Conservation (phyloP, 2,329 filamentous ascomycete genomes). For the Phaeosphaeria sp. region DNA sequence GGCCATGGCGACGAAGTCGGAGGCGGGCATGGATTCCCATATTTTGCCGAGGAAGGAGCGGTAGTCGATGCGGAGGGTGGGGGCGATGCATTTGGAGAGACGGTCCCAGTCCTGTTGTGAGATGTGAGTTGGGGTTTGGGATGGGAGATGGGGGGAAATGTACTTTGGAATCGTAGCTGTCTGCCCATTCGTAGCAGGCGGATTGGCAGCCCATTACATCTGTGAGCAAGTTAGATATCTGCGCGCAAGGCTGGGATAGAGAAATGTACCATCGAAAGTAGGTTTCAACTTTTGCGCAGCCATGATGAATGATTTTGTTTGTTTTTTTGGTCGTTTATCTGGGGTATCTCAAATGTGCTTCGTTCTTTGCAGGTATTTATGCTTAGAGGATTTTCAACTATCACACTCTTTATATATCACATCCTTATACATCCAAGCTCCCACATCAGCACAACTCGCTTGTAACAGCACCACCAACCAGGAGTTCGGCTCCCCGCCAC, state of each 20-base stretch:
- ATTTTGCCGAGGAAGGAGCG: slow-evolving; percentile 61
- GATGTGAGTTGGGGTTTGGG: background rate
- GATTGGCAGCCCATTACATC: slow-evolving; percentile 60
- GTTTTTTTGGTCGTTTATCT: background rate
- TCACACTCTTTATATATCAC: slow-evolving; percentile 17
- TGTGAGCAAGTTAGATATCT: slow-evolving; percentile 8
- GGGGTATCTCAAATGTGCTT: background rate
- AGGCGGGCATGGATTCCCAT: slow-evolving; percentile 64
- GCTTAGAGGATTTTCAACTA: slow-evolving; percentile 3
- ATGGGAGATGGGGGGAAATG: background rate
- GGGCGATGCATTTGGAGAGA: slow-evolving; percentile 67
- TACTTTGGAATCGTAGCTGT: slow-evolving; percentile 69
- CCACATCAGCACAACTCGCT: slow-evolving; percentile 5
- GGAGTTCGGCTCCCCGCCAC: slow-evolving; percentile 42
- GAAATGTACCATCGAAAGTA: slow-evolving; percentile 42
- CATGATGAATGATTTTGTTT: slow-evolving; percentile 26
- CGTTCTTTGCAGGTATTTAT: background rate
- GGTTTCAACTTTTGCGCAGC: slow-evolving; percentile 40
- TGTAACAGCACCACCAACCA: background rate
- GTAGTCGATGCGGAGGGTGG: slow-evolving; percentile 73
- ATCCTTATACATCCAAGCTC: background rate
- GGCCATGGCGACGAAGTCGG: slow-evolving; percentile 61
- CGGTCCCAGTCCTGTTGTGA: slow-evolving; percentile 62
- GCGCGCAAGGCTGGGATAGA: background rate
- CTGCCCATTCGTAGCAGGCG: slow-evolving; percentile 67